A percentile compares a stretch with the other conserved stretches of the same genome.
Conservation (phyloP, 2,329 filamentous ascomycete species). For the Talaromyces verruculosus region DNA sequence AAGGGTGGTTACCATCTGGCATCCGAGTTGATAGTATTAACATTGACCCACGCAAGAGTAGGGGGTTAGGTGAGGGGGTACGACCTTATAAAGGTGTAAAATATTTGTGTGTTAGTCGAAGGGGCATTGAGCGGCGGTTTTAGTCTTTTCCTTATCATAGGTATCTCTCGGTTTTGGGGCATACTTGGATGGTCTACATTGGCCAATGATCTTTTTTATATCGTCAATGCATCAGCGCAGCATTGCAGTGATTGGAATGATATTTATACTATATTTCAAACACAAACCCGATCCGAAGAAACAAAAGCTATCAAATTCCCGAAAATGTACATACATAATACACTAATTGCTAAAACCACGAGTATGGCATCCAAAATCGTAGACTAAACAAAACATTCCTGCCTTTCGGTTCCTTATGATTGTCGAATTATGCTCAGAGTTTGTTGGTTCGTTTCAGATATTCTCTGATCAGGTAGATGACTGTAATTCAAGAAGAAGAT, state of each 20-base stretch:
- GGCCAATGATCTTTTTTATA: neutral
- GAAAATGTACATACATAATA: slow-evolving; percentile 12
- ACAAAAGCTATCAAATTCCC: neutral
- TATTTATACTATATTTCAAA: neutral
- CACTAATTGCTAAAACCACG: neutral
- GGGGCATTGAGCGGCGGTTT: slow-evolving; percentile 52
- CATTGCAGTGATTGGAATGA: neutral
- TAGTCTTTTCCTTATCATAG: slow-evolving; percentile 23
- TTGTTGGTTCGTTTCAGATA: slow-evolving; percentile 37
- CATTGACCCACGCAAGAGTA: slow-evolving; percentile 74
- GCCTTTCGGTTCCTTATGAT: neutral
- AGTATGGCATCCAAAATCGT: neutral
- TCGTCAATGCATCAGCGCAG: neutral
- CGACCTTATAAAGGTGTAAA: slow-evolving; percentile 98
- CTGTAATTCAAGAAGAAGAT: slow-evolving; percentile 26
- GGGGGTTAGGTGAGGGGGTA: slow-evolving; percentile 79
- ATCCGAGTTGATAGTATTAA: slow-evolving; percentile 62
- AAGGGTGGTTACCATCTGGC: slow-evolving; percentile 65
- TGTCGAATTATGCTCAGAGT: slow-evolving; percentile 27
- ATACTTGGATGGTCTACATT: neutral
- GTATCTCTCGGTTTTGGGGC: neutral
- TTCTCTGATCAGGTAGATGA: slow-evolving; percentile 37
- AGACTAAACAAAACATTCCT: neutral
- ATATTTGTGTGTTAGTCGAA: slow-evolving; percentile 73
- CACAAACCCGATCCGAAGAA: neutral